A percentile compares a stretch with the other conserved stretches of the same genome.
These are phyloP conservation scores for Debaryomyces robertsiae DNA, from an alignment of 1,139 yeast species.

Conservation along the genomic window DNA sequence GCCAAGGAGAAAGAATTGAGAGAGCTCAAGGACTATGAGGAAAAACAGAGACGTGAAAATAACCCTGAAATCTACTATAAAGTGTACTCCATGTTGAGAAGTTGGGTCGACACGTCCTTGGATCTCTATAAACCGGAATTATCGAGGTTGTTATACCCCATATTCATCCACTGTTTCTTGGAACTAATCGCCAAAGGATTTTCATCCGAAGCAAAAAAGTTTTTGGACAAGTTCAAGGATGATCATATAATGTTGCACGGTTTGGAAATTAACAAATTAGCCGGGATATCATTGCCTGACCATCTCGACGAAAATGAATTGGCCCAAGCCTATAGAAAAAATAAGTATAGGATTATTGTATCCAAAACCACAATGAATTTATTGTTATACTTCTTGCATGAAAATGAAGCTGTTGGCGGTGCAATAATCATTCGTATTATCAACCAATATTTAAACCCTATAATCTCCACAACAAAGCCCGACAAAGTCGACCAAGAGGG, in stretches of 20 bases:
- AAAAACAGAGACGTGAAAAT: slow-evolving; percentile 41
- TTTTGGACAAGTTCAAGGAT: slow-evolving; percentile 70
- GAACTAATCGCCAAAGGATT: slow-evolving; percentile 71
- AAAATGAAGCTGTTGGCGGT: slow-evolving; percentile 92
- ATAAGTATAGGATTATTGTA: slow-evolving; percentile 74
- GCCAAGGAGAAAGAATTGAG: slow-evolving; percentile 46
- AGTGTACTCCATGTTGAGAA: slow-evolving; percentile 77
- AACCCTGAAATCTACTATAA: slow-evolving; percentile 74
- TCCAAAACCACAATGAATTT: slow-evolving; percentile 86
- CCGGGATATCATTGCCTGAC: slow-evolving; percentile 75
- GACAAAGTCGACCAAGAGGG: slow-evolving; percentile 49
- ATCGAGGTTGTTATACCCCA: slow-evolving; percentile 80
- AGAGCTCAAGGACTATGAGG: slow-evolving; percentile 44
- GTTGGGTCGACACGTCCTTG: slow-evolving; percentile 90
- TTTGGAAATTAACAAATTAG: slow-evolving; percentile 69
- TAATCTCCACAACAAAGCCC: slow-evolving; percentile 51
- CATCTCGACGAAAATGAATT: slow-evolving; percentile 82
- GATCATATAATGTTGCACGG: slow-evolving; percentile 82
- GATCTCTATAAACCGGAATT: slow-evolving; percentile 92
- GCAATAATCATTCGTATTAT: slow-evolving; percentile 81
- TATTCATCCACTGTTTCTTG: slow-evolving; percentile 84
- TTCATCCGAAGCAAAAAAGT: slow-evolving; percentile 64
- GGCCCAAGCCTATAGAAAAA: slow-evolving; percentile 71
- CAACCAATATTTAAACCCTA: slow-evolving; percentile 81
- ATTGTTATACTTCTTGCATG: slow-evolving; percentile 83